A percentile compares a stretch with the other conserved stretches of the same genome.
These are phyloP conservation scores for Lecanosticta acicola DNA, from an alignment of 2,329 filamentous ascomycete genomes.

Conservation along the genomic window DNA sequence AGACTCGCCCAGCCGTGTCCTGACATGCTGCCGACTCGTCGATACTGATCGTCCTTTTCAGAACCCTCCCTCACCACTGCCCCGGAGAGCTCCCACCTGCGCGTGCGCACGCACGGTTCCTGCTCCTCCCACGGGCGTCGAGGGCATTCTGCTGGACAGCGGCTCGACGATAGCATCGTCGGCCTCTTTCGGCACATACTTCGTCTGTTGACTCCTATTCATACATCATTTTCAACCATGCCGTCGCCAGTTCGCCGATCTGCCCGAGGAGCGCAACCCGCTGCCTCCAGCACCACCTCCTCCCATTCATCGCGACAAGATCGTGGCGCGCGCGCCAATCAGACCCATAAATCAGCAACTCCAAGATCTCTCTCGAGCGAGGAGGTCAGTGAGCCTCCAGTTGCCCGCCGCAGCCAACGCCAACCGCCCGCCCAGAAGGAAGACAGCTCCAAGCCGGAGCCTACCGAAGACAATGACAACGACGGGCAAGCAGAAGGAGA, in stretches of 20 bases:
- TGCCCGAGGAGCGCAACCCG: slow-evolving; percentile 69
- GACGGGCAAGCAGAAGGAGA: slow-evolving; percentile 61
- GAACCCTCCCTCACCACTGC: not conserved
- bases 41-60: not conserved
- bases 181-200: slow-evolving; percentile 5
- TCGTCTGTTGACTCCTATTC: not conserved
- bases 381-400: slow-evolving; percentile 60
- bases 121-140: not conserved
- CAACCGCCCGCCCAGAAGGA: slow-evolving; percentile 63
- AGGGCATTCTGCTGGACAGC: not conserved
- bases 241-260: slow-evolving; percentile 53
- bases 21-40: not conserved
- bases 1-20: not conserved
- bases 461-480: slow-evolving; percentile 45
- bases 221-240: slow-evolving; percentile 13
- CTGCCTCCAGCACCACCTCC: slow-evolving; percentile 71
- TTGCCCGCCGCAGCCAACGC: slow-evolving; percentile 65
- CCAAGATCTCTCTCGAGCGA: slow-evolving; percentile 67
- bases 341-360: slow-evolving; percentile 69
- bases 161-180: not conserved
- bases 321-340: slow-evolving; percentile 63
- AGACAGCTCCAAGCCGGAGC: slow-evolving; percentile 35
- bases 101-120: not conserved
- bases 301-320: slow-evolving; percentile 68
- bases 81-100: slow-evolving; percentile 1